Base-by-base conservation (phyloP, 495 filamentous ascomycete species). In the Neurospora discreta region DNA sequence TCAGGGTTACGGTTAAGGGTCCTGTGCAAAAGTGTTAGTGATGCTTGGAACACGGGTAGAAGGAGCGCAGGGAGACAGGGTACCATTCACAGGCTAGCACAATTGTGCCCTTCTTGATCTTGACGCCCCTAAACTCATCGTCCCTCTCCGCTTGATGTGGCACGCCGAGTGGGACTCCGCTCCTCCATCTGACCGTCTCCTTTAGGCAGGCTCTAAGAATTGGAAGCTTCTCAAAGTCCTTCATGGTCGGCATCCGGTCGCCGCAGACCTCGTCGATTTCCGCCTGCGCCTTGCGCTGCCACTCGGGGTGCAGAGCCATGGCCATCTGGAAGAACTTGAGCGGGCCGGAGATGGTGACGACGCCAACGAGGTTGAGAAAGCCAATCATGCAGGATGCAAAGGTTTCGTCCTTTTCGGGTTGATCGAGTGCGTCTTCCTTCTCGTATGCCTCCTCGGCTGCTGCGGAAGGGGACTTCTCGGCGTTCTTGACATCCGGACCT, bases 171-270 rank as follows among this genome's bases (percentile, higher is more conserved):
- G 83, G 83, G 13, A 84, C 83, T 39, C 82, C 82, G 20, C 88
- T 88, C 43, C 87, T 78, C 89, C 89, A 90, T 68, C 89, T 84
- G 20, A 87, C 73, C 30, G 85, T 84, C 78, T 91, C 89, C 76
- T 88, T 87, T 44, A 90, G 77, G 41, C 87, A 85, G 7, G 89
- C 88, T 16, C 87, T 78, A 30, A 90, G 80, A 0, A 77, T 85
- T 1, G 85, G 86, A 26, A 88, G 77, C 20, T 85, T 71, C 16
- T 80, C 75, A 65, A 82, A 81, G 71, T 88, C 84, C 7, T 74
- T 76, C 69, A 85, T 84, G 18, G 78, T 81, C 10, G 86, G 86
- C 74, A 87, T 79, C 26, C 81, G 80, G 65, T 85, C 78, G 16
- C 83, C 85, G 70, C 87, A 89, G 3, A 89, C 87, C 8, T 82